Percentiles rank a stretch among this genome's conserved stretches.
These are phyloP conservation scores for Naganishia liquefaciens DNA, from an alignment of 1,284 basidiomycete species.

Conservation along the genomic window DNA sequence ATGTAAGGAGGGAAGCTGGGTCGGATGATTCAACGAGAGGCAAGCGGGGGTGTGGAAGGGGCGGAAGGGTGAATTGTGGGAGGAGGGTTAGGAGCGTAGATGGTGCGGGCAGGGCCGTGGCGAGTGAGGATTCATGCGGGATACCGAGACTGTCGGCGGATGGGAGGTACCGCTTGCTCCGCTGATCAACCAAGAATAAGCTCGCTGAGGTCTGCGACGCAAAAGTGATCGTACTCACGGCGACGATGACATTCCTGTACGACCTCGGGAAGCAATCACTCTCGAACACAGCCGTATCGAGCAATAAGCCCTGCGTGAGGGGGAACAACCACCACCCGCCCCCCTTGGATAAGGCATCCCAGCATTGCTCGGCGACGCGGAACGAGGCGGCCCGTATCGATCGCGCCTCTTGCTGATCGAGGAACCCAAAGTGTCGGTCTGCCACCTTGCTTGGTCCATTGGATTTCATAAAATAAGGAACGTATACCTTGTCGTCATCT, in stretches of 20 bases:
- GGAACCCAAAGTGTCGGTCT: no score
- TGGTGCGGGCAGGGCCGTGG: constrained; percentile 5
- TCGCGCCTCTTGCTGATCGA: background rate
- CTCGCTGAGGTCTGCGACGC: no score
- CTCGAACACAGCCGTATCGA: constrained; percentile 28
- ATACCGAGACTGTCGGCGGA: constrained; percentile 12
- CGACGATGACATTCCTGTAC: constrained; percentile 28
- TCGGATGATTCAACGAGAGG: constrained; percentile 1
- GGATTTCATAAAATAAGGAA: constrained; percentile 6
- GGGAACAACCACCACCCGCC: constrained; percentile 34
- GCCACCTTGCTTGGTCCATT: background rate
- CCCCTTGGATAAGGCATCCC: constrained; percentile 13
- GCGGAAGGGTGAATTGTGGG: constrained; percentile 19
- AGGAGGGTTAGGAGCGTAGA: constrained; percentile 14
- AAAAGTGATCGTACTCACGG: constrained; percentile 11
- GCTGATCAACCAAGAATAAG: constrained; percentile 8
- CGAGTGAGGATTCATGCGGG: constrained; percentile 1
- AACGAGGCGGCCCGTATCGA: background rate
- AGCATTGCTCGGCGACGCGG: background rate
- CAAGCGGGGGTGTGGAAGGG: constrained; percentile 20
- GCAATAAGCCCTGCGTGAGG: constrained; percentile 29
- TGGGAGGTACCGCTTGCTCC: constrained; percentile 28
- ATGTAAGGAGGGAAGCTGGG: constrained; percentile 2
- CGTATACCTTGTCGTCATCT: background rate
- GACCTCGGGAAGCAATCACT: constrained; percentile 22